Base-by-base conservation (phyloP, 768 basidiomycete genomes). In the Mycena filopes region DNA sequence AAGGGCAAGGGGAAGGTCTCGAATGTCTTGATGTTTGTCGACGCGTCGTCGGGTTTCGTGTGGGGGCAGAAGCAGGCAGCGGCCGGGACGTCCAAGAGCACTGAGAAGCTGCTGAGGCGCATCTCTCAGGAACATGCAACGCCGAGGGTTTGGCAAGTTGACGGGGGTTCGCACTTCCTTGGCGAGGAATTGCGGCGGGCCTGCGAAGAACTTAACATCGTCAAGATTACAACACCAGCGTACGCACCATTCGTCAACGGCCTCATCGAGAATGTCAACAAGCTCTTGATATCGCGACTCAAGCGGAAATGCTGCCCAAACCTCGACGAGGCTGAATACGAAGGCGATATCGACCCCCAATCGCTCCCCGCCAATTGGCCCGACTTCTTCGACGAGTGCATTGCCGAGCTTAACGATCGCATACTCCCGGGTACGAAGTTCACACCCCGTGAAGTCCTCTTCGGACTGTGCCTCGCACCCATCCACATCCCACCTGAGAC, bases 31-130 rank as follows among this genome's bases (percentile, higher is more conserved):
- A 23, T 54, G 53, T 54, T 40, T 20, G 23, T 54, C 25, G 53
- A 54, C 15, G 38, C 53, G 11, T 23, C 5, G 4, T 40, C 25
- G 4, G 53, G 53, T 2, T 54, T 54, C 15, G 53, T 54, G 12
- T 54, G 53, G 36, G 53, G 53, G 13, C 53, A 54, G 53, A 54
- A 54, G 25, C 53, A 54, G 53, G 53, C 21, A 26, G 53, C 53
- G 18, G 53, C 53, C 4, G 53, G 53, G 38, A 25, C 53, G 2
- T 38, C 53, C 21, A 54, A 54, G 21, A 41, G 36, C 21, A 54
- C 53, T 12, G 53, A 54, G 36, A 54, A 54, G 20, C 53, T 54
- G 3, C 25, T 54, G 25, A 3, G 25, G 6, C 21, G 31, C 20
- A 54, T 54, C 38, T 41, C 8, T 4, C 53, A 26, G 21, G 31